Conservation (phyloP, 2,329 filamentous ascomycete species). For the Penicillium psychrosexuale region DNA sequence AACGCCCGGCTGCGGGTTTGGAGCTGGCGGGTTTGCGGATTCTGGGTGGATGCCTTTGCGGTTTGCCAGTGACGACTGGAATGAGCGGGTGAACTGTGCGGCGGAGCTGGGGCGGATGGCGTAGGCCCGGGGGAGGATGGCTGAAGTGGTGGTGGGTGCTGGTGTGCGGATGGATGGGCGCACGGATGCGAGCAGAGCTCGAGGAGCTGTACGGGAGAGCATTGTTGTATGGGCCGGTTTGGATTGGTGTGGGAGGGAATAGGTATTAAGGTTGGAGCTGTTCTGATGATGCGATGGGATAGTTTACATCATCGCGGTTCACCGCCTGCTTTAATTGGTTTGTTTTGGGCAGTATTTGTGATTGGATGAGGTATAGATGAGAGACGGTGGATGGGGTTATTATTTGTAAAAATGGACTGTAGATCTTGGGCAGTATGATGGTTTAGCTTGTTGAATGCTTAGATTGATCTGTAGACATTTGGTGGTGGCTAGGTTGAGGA, state of each 20-base stretch:
- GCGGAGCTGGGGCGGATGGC: constrained; percentile 9
- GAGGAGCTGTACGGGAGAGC: constrained; percentile 41
- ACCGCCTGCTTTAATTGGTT: neutral
- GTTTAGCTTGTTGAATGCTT: neutral
- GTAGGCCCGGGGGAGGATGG: constrained; percentile 14
- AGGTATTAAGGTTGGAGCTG: neutral
- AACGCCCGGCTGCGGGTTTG: constrained; percentile 39
- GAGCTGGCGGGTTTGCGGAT: constrained; percentile 51
- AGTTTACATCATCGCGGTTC: constrained; percentile 11
- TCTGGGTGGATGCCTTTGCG: constrained; percentile 59
- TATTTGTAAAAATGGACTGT: neutral
- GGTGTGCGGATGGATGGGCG: constrained; percentile 23
- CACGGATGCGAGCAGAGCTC: constrained; percentile 33
- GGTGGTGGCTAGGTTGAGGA: neutral
- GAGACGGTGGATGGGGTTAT: neutral
- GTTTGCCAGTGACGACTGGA: constrained; percentile 37
- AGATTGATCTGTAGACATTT: neutral
- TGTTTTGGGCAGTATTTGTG: neutral
- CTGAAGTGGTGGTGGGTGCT: constrained; percentile 14
- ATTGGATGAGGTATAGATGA: constrained; percentile 2
- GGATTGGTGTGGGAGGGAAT: neutral
- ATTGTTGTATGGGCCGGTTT: constrained; percentile 23
- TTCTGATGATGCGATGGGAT: constrained; percentile 7
- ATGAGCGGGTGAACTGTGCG: constrained; percentile 19
- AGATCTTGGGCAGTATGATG: neutral